Percentiles rank a stretch among this genome's conserved stretches.
These are phyloP conservation scores for Staphylotrichum longicolle DNA, from an alignment of 495 filamentous ascomycete genomes.

Conservation along the genomic window DNA sequence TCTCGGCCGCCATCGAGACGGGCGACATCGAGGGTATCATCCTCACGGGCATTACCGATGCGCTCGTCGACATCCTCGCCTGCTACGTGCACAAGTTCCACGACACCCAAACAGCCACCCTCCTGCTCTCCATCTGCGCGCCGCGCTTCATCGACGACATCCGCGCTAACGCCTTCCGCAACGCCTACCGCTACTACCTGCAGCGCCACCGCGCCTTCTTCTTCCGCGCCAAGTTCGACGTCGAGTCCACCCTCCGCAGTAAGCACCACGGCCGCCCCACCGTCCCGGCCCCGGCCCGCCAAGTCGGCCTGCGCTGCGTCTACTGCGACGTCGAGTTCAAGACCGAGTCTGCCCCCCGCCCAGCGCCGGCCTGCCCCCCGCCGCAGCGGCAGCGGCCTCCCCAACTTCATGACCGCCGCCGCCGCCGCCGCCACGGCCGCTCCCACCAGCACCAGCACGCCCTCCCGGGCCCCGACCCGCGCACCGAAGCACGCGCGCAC, in stretches of 20 bases:
- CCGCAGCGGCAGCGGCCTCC: constrained; percentile 20
- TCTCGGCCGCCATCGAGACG: constrained; percentile 59
- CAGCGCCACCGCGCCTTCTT: constrained; percentile 59
- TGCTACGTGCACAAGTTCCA: constrained; percentile 83
- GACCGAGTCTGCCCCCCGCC: constrained; percentile 9
- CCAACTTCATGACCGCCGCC: constrained; percentile 2
- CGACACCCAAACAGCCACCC: constrained; percentile 85
- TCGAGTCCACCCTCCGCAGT: constrained; percentile 56
- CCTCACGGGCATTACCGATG: constrained; percentile 78
- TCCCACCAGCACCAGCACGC: constrained; percentile 11
- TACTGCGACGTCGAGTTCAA: constrained; percentile 64
- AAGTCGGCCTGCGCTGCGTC: constrained; percentile 78
- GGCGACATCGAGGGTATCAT: constrained; percentile 89
- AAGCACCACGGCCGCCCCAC: constrained; percentile 62
- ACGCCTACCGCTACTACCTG: constrained; percentile 76
- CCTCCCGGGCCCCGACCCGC: background rate
- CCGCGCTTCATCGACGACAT: constrained; percentile 79
- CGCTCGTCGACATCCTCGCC: constrained; percentile 77
- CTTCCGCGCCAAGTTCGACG: constrained; percentile 61
- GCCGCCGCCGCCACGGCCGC: background rate
- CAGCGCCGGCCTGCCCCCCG: constrained; percentile 1
- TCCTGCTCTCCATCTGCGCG: constrained; percentile 76
- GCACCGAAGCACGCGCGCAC: constrained; percentile 17
- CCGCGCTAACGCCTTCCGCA: constrained; percentile 75
- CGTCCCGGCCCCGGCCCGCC: constrained; percentile 63